Conservation (phyloP, 495 filamentous ascomycete genomes). For the Acidiella bohemica region DNA sequence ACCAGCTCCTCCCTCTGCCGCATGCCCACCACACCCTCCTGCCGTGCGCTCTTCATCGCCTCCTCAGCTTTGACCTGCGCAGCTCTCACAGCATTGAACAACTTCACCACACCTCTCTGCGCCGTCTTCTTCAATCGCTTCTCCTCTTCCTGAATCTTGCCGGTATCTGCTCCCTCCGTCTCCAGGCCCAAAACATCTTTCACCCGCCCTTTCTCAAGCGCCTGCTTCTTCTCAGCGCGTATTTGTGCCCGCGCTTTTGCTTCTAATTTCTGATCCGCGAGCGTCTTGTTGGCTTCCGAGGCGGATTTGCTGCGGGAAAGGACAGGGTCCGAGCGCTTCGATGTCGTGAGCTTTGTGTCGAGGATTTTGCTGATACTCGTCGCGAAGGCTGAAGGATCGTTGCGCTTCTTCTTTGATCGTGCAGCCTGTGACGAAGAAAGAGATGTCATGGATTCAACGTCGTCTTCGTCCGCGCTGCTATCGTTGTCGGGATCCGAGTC, state of each 20-base stretch:
- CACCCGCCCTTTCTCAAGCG: constrained; percentile 74
- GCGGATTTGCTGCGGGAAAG: constrained; percentile 65
- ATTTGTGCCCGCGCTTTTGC: constrained; percentile 62
- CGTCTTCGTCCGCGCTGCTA: constrained; percentile 1
- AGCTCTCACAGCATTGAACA: constrained; percentile 89
- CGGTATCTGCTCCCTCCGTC: constrained; percentile 22
- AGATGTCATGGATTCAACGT: constrained; percentile 19
- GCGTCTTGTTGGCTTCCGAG: constrained; percentile 46
- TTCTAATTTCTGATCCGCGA: constrained; percentile 64
- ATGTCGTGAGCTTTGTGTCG: constrained; percentile 64
- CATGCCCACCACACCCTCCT: constrained; percentile 61
- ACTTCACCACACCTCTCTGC: constrained; percentile 80
- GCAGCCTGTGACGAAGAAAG: constrained; percentile 14
- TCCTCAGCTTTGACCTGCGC: constrained; percentile 76
- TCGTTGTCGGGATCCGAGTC: constrained; percentile 23
- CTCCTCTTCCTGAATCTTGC: constrained; percentile 61
- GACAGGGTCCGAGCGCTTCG: constrained; percentile 73
- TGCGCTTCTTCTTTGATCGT: constrained; percentile 48
- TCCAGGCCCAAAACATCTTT: constrained; percentile 61
- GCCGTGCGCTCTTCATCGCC: constrained; percentile 51
- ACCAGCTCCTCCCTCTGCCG: constrained; percentile 66
- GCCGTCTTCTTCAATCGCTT: constrained; percentile 69
- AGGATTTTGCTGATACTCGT: constrained; percentile 87
- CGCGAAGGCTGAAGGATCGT: constrained; percentile 81
- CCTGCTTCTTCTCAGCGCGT: constrained; percentile 65